phyloP scores from a whole-genome alignment of 805 yeast species.

The Ogataea ramenticola region DNA sequence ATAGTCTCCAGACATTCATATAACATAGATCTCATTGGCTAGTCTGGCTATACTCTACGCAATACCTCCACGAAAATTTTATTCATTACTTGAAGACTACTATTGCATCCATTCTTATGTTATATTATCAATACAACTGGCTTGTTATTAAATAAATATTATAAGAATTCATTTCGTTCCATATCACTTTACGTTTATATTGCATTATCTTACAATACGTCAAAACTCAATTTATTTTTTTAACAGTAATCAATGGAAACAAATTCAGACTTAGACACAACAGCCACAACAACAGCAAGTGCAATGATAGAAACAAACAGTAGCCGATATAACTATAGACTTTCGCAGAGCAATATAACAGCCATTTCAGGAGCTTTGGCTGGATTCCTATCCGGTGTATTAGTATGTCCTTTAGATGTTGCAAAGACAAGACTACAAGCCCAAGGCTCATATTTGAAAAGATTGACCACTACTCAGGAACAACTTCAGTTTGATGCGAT shows the following conservation, averaged over 20 bases:
- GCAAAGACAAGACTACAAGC: conserved; percentile 93
- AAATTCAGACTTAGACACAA: neutral
- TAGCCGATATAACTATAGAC: conserved; percentile 3
- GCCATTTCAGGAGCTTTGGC: conserved; percentile 92
- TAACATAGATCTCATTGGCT: no score
- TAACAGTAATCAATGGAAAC: no score
- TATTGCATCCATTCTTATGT: no score
- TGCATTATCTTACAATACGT: no score
- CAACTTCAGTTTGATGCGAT: conserved; percentile 10
- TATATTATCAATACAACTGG: neutral
- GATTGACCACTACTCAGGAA: conserved; percentile 7
- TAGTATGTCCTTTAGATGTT: conserved; percentile 93
- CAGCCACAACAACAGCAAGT: neutral
- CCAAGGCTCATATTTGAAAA: conserved; percentile 50
- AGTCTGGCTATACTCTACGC: no score
- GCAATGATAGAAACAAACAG: neutral
- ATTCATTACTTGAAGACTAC: no score
- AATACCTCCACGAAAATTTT: no score
- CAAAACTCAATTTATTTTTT: no score
- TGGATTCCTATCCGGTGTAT: conserved; percentile 82
- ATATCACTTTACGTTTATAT: no score
- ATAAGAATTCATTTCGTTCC: no score
- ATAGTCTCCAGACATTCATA: no score
- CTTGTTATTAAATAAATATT: neutral
- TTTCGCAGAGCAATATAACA: conserved; percentile 38